Conservation (phyloP, 768 basidiomycete species). For the Lactarius hengduanensis region DNA sequence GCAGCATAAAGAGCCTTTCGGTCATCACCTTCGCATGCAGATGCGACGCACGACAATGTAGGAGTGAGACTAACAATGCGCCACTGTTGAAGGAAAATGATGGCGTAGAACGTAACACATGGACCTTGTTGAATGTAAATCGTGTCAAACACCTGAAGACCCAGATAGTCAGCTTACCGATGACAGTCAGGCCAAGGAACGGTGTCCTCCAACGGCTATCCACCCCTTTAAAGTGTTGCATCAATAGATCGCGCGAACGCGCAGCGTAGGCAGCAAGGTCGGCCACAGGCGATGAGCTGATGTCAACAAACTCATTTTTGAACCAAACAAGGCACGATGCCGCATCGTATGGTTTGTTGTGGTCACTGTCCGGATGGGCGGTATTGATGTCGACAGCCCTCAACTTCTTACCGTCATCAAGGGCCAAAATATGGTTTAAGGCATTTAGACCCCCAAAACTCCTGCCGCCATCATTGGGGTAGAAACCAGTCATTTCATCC, state of each 20-base stretch:
- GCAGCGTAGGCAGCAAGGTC: background rate
- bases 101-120: background rate
- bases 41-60: background rate
- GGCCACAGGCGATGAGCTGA: background rate
- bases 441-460: background rate
- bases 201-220: background rate
- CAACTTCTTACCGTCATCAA: background rate
- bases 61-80: background rate
- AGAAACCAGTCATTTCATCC: background rate
- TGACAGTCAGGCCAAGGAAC: background rate
- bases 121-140: background rate
- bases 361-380: background rate
- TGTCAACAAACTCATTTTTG: background rate
- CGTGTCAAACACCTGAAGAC: background rate
- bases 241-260: background rate
- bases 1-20: background rate
- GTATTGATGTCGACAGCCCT: background rate
- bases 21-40: background rate
- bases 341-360: background rate
- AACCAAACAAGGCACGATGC: background rate
- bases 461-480: background rate
- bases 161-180: constrained; percentile 2
- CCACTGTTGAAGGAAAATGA: background rate
- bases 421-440: background rate
- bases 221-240: no score